These are phyloP conservation scores for Actinidia polygama DNA, from an alignment of 179 eudicot genomes.

Conservation along the genomic window DNA sequence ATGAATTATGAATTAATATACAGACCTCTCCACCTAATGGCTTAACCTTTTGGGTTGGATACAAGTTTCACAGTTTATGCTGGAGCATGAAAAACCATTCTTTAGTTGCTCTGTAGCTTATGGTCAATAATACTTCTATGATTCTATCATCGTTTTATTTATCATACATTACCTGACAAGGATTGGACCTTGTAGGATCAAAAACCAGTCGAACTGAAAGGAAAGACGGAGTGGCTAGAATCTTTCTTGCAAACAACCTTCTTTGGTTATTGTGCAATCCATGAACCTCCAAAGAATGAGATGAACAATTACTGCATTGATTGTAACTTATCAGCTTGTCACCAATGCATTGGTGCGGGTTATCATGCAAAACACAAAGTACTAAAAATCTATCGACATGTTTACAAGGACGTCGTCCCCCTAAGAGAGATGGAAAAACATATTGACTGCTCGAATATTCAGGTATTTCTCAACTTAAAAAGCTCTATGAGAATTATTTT, in stretches of 20 bases:
- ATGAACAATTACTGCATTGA: conserved; percentile 54
- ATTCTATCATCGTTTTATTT: background rate
- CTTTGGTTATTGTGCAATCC: conserved; percentile 46
- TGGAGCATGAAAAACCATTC: no score
- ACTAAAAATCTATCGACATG: conserved; percentile 60
- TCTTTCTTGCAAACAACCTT: conserved; percentile 43
- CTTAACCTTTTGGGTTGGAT: no score
- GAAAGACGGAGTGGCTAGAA: conserved; percentile 54
- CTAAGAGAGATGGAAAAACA: conserved; percentile 47
- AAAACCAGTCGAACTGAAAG: background rate
- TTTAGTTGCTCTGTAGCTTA: no score
- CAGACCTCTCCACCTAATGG: no score
- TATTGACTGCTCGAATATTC: conserved; percentile 54
- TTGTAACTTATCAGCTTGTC: conserved; percentile 49
- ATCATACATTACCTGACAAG: background rate
- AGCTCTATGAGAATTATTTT: background rate
- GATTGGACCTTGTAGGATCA: conserved; percentile 8
- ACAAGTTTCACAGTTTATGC: no score
- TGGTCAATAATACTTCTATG: no score
- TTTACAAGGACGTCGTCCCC: conserved; percentile 63
- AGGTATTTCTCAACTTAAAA: conserved; percentile 36
- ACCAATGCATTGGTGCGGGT: conserved; percentile 42
- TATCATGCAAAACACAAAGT: conserved; percentile 46
- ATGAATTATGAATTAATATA: no score
- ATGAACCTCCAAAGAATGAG: conserved; percentile 47